Evolutionary conservation across 805 yeast species (phyloP).

Genomic region (Candida maris): DNA sequence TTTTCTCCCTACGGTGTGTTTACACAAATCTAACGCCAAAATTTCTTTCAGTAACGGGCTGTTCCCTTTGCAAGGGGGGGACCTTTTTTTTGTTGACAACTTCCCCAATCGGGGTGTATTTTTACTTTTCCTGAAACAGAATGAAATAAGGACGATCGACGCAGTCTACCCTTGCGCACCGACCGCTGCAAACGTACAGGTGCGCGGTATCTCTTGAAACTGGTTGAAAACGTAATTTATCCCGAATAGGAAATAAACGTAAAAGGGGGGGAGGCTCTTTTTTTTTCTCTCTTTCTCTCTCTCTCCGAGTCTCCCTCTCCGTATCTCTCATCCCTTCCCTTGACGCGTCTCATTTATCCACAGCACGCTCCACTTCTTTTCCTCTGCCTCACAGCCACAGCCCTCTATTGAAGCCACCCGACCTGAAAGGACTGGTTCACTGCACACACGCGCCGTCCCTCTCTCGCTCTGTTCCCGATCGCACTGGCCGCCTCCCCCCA

Average conservation of each 20-base stretch:
- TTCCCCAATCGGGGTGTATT: conserved; percentile 1
- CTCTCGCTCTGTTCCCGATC: too few species aligned
- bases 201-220: not conserved
- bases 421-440: too few species aligned
- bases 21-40: conserved; percentile 3
- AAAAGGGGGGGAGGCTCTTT: conserved; percentile 1
- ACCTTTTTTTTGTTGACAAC: not conserved
- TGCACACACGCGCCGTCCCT: too few species aligned
- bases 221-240: conserved; percentile 1
- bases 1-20: not conserved
- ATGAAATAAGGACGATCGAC: not conserved
- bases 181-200: too few species aligned
- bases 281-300: conserved; percentile 1
- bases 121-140: not conserved
- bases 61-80: too few species aligned
- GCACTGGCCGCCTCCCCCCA: too few species aligned
- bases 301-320: too few species aligned
- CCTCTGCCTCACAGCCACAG: too few species aligned
- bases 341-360: conserved; percentile 5
- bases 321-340: conserved; percentile 1
- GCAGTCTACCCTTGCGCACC: too few species aligned
- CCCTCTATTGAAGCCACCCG: too few species aligned
- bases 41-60: not conserved
- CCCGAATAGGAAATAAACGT: conserved; percentile 10
- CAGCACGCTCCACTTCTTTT: too few species aligned